Conservation (phyloP, 2,329 filamentous ascomycete species). For the Paracoccidioides brasiliensis region DNA sequence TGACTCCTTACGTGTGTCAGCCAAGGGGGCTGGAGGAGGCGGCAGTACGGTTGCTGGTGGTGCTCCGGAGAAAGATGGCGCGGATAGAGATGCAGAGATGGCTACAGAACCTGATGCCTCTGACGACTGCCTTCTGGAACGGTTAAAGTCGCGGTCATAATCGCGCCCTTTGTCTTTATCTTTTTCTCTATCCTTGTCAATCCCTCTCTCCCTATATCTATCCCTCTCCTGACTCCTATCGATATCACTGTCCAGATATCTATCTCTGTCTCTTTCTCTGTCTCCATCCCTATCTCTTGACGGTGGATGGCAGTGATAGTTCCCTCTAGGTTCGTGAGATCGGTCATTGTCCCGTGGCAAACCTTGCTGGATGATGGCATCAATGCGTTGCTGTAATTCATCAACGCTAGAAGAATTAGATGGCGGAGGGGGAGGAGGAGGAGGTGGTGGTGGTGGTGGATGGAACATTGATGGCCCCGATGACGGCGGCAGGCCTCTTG, state of each 20-base stretch:
- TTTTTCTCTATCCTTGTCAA: not conserved
- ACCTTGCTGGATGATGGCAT: constrained; percentile 5
- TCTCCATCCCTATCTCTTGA: constrained; percentile 1
- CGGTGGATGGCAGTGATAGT: not conserved
- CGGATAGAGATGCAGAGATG: constrained; percentile 1
- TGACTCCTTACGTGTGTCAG: not conserved
- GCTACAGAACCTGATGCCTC: constrained; percentile 3
- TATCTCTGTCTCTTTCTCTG: not conserved
- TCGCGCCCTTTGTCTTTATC: constrained; percentile 8
- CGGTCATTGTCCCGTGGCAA: not conserved
- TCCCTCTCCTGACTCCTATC: constrained; percentile 1
- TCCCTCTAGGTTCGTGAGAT: not conserved
- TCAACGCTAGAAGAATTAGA: constrained; percentile 1
- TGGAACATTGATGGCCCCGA: not conserved
- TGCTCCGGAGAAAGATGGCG: not conserved
- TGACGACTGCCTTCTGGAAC: constrained; percentile 1
- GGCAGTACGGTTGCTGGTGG: not conserved
- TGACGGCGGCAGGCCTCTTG: not conserved
- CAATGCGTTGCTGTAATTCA: constrained; percentile 4
- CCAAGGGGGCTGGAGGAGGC: not conserved
- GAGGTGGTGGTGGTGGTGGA: too few species aligned
- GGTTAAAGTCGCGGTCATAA: constrained; percentile 6
- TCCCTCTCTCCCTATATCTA: constrained; percentile 10
- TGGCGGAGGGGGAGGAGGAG: constrained; percentile 3
- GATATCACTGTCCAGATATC: not conserved